A percentile compares a stretch with the other conserved stretches of the same genome.
Conservation (phyloP, 2,329 filamentous ascomycete genomes). For the Penicillium verrucosum region DNA sequence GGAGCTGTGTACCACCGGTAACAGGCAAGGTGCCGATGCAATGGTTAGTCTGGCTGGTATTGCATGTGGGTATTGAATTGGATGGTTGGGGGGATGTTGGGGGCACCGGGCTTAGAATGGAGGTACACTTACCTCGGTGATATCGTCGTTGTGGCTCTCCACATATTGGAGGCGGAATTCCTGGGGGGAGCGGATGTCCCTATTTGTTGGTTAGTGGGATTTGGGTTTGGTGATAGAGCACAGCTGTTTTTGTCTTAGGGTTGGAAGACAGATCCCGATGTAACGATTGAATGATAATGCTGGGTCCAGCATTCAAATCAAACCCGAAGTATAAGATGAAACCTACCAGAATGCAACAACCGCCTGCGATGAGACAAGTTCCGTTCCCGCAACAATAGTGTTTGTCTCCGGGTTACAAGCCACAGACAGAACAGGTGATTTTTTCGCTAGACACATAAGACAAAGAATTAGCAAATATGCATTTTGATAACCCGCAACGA, state of each 20-base stretch:
- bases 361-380: constrained; percentile 47
- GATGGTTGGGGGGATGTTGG: neutral
- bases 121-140: constrained; percentile 52
- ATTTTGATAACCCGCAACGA: neutral
- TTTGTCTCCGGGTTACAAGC: constrained; percentile 47
- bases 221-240: neutral
- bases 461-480: constrained; percentile 16
- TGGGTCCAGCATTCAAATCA: neutral
- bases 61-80: neutral
- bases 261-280: neutral
- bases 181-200: constrained; percentile 44
- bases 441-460: constrained; percentile 38
- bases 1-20: constrained; percentile 35
- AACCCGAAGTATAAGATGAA: neutral
- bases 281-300: neutral
- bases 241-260: neutral
- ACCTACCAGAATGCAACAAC: constrained; percentile 46
- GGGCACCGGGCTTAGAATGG: neutral
- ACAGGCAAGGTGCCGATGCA: neutral
- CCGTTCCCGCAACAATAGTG: constrained; percentile 55
- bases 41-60: constrained; percentile 11
- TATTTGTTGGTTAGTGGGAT: constrained; percentile 30
- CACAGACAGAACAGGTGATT: constrained; percentile 53
- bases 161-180: constrained; percentile 39
- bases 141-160: constrained; percentile 55